phyloP scores from a whole-genome alignment of 169 alveolate species.

The Plasmodium coatneyi region DNA sequence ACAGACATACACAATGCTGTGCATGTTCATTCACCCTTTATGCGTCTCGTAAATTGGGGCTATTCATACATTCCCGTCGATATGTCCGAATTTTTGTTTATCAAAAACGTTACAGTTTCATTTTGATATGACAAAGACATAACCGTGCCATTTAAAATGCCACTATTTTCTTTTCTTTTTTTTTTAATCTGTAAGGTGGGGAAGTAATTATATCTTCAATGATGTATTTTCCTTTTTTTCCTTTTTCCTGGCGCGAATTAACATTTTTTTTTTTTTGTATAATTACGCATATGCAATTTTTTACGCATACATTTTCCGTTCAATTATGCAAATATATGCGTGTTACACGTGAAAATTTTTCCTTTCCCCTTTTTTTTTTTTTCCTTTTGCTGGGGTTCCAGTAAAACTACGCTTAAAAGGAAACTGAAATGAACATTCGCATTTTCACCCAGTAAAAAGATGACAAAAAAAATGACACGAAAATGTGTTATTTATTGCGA shows the following conservation, averaged over 20 bases:
- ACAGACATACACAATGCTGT: constrained; percentile 6
- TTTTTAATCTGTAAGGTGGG: constrained; percentile 26
- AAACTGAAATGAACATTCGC: not conserved
- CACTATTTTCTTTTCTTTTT: not conserved
- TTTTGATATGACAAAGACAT: constrained; percentile 63
- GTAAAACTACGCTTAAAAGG: not conserved
- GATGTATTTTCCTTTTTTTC: not conserved
- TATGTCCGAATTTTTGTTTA: constrained; percentile 5
- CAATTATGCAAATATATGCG: not conserved
- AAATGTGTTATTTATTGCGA: not conserved
- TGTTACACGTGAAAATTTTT: not conserved
- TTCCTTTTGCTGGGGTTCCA: not conserved
- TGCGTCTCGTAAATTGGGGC: constrained; percentile 2
- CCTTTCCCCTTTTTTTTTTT: not conserved
- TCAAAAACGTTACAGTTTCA: constrained; percentile 30
- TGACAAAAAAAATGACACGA: not conserved
- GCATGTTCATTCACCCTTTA: constrained; percentile 2
- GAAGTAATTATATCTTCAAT: constrained; percentile 4
- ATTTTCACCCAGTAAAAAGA: not conserved
- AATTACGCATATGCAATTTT: constrained; percentile 4
- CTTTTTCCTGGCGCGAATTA: not conserved
- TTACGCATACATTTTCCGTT: not conserved
- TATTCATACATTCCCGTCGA: constrained; percentile 4
- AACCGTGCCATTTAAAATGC: constrained; percentile 24
- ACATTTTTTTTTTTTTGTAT: constrained; percentile 7